phyloP scores from a whole-genome alignment of 2,329 filamentous ascomycete species.

The Exophiala alcalophila region DNA sequence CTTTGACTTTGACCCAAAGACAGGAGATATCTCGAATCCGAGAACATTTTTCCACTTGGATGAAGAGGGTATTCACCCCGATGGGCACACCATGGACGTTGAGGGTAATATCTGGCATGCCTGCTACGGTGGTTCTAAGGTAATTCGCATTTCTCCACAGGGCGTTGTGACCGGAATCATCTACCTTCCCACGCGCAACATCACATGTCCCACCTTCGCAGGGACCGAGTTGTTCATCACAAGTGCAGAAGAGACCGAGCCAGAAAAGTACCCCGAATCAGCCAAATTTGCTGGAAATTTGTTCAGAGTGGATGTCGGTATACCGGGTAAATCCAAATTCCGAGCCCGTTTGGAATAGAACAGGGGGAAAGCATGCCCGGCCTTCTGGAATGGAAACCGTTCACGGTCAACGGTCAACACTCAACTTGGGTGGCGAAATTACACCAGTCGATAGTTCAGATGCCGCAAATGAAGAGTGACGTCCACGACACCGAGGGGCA shows the following conservation, averaged over 20 bases:
- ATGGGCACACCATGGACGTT: conserved; percentile 80
- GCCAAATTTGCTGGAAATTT: conserved; percentile 63
- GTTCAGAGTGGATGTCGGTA: conserved; percentile 48
- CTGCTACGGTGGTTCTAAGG: conserved; percentile 73
- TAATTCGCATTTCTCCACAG: conserved; percentile 68
- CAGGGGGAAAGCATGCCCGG: conserved; percentile 1
- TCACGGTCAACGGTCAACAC: too few species aligned
- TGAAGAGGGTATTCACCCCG: conserved; percentile 62
- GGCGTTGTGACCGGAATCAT: conserved; percentile 74
- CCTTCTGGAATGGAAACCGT: conserved; percentile 25
- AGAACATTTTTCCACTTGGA: conserved; percentile 71
- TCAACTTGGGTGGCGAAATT: too few species aligned
- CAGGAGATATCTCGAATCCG: conserved; percentile 64
- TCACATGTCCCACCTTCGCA: conserved; percentile 78
- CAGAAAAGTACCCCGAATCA: conserved; percentile 61
- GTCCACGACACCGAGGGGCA: too few species aligned
- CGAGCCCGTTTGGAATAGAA: conserved; percentile 56
- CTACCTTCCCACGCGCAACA: conserved; percentile 70
- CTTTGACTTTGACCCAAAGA: conserved; percentile 68
- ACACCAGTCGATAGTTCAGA: too few species aligned
- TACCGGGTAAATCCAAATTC: conserved; percentile 57
- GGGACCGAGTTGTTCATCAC: conserved; percentile 76
- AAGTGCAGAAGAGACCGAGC: conserved; percentile 66
- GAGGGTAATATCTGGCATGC: conserved; percentile 88
- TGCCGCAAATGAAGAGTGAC: too few species aligned